Percentiles rank a stretch among this genome's conserved stretches.
Evolutionary conservation across 2,329 filamentous ascomycete genomes (phyloP).

Genomic region (Colletotrichum musicola): DNA sequence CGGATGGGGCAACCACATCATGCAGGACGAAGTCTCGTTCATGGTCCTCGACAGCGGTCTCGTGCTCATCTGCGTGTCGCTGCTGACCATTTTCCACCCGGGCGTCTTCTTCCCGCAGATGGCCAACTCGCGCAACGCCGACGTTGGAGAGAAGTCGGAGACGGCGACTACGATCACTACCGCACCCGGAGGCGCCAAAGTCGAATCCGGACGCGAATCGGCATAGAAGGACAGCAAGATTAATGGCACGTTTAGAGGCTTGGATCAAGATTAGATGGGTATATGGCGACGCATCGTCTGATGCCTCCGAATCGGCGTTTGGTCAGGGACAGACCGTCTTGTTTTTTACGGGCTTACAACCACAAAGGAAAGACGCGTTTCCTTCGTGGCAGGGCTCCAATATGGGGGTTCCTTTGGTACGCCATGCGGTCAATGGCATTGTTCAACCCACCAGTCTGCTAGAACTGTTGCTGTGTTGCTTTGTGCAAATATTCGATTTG

Average conservation of each 20-base stretch:
- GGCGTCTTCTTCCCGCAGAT: conserved; percentile 69
- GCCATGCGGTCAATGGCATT: background rate
- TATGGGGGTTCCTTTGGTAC: background rate
- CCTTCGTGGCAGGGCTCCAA: background rate
- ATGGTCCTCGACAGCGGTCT: conserved; percentile 68
- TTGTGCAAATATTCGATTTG: background rate
- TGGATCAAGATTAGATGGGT: background rate
- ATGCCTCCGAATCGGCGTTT: background rate
- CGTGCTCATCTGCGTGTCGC: conserved; percentile 61
- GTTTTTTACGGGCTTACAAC: background rate
- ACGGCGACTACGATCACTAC: conserved; percentile 38
- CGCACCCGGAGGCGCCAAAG: conserved; percentile 27
- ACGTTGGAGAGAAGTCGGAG: conserved; percentile 41
- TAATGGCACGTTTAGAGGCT: too few species aligned
- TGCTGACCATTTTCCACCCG: conserved; percentile 67
- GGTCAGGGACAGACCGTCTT: background rate
- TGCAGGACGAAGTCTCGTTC: conserved; percentile 72
- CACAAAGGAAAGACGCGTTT: background rate
- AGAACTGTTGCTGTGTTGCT: background rate
- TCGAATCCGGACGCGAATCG: conserved; percentile 29
- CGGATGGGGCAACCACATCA: conserved; percentile 73
- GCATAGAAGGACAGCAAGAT: background rate
- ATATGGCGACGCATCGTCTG: background rate
- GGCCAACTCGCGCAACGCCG: conserved; percentile 47
- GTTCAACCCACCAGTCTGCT: background rate